phyloP scores from a whole-genome alignment of 2,329 filamentous ascomycete species.

The Colletotrichum sp. region DNA sequence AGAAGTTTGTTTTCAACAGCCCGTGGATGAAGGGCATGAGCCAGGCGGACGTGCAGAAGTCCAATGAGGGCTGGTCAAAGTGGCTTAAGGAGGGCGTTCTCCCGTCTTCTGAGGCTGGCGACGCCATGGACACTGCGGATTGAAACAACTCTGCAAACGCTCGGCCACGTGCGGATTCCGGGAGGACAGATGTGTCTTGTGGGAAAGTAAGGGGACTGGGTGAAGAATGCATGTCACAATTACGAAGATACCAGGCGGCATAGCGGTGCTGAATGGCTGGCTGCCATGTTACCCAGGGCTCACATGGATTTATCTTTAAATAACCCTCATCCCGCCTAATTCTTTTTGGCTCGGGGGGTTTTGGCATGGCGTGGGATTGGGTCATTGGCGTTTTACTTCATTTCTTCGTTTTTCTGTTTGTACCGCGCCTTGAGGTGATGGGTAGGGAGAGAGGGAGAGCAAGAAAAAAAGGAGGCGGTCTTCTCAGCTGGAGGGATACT shows the following conservation, averaged over 20 bases:
- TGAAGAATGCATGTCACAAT: slow-evolving; percentile 8
- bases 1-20: slow-evolving; percentile 84
- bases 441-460: background rate
- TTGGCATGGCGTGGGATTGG: slow-evolving; percentile 16
- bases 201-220: background rate
- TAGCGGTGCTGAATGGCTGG: slow-evolving; percentile 16
- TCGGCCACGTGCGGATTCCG: background rate
- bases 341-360: background rate
- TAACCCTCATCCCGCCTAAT: background rate
- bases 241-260: slow-evolving; percentile 23
- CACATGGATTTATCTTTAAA: slow-evolving; percentile 16
- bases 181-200: background rate
- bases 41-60: slow-evolving; percentile 76
- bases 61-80: slow-evolving; percentile 68
- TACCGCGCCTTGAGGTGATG: background rate
- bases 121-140: slow-evolving; percentile 26
- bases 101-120: slow-evolving; percentile 35
- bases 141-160: background rate
- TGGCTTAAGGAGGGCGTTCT: slow-evolving; percentile 57
- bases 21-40: slow-evolving; percentile 81
- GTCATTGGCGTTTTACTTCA: slow-evolving; percentile 11
- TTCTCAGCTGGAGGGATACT: background rate
- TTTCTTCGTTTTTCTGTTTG: background rate
- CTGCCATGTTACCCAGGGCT: slow-evolving; percentile 15
- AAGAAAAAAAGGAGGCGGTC: background rate